Evolutionary conservation across 139 green algal genomes (phyloP).

Genomic region (Closterium sp.): DNA sequence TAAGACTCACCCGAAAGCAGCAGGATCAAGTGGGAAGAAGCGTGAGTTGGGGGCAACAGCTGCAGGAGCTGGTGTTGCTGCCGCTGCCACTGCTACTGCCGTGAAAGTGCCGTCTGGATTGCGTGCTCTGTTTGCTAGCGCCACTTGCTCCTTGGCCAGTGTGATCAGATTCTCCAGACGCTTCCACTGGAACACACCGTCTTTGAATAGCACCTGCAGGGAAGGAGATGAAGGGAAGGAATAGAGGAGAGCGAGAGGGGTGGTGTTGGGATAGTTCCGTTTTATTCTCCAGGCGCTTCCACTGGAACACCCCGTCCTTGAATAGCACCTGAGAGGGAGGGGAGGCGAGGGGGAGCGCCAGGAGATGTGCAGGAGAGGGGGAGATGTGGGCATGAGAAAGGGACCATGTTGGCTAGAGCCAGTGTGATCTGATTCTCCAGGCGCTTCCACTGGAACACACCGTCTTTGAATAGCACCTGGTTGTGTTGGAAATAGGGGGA

Average conservation of each 20-base stretch:
- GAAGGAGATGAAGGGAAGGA: too few species aligned
- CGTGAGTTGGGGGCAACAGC: not conserved
- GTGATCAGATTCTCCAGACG: conserved; percentile 92
- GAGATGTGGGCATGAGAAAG: not conserved
- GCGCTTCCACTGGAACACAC: conserved; percentile 85
- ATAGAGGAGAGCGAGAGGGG: not conserved
- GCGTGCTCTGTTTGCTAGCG: conserved; percentile 23
- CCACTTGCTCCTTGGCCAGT: conserved; percentile 73
- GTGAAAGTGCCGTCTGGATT: not conserved
- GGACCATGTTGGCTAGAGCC: conserved; percentile 52
- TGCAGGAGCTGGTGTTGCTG: too few species aligned
- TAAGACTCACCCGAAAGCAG: not conserved
- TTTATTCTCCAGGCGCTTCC: conserved; percentile 68
- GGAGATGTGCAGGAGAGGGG: too few species aligned
- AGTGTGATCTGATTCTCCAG: conserved; percentile 93
- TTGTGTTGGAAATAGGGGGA: too few species aligned
- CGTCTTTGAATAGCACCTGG: conserved; percentile 55
- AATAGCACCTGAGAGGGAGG: conserved; percentile 46
- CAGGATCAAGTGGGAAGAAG: not conserved
- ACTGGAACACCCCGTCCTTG: conserved; percentile 74
- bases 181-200: conserved; percentile 83
- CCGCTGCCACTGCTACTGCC: not conserved
- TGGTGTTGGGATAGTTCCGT: not conserved
- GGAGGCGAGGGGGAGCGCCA: not conserved
- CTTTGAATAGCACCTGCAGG: conserved; percentile 54